Evolutionary conservation across 306 rosid species (phyloP), one percentile per base, ranked within the genome.

Genomic region (Pyrus pyrifolia): DNA sequence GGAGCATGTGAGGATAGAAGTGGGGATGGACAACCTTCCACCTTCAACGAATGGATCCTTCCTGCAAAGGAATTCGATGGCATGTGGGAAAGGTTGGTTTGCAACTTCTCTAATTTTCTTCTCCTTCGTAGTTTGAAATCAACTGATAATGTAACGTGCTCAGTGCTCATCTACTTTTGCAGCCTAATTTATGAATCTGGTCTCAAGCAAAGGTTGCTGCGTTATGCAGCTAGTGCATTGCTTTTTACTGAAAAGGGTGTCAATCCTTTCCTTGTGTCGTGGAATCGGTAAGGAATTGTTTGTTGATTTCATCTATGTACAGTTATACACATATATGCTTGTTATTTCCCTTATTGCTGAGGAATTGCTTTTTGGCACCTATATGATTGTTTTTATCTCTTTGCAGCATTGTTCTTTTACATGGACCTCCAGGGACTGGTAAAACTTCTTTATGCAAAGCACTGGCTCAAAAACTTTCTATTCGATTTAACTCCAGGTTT

Each of bases 371-470:
- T 44, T 27, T 19, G n/a, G 58, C 58, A 68, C 63, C 78, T 4
- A 15, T 22, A 30, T 63, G 78, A 75, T 62, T 76, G 70, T n/a
- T 40, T 74, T 77, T 76, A 75, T 72, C 55, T 38, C 40, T 78
- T 78, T 73, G 81, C 88, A 92, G 99, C 80, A 90, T 92, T 78
- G 80, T 96, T 76, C 89, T 96, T 76, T 85, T 96, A 72, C 99
- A 96, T 76, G 99, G 98, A 79, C 98, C 99, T 64, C 99, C 96
- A 25, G 98, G 98, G 63, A 96, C 98, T 27, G 98, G 98, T 68
- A 96, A 92, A 83, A 96, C 99, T 40, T 92, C 98, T 71, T 87
- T 92, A 81, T 96, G 99, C 67, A 96, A 96, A 88, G 97, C 99
- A 62, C 80, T 96, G 81, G 96, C 98, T 75, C 99, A 96, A 77